Evolutionary conservation across 2,329 filamentous ascomycete species (phyloP).

Genomic region (Cercospora sp.): DNA sequence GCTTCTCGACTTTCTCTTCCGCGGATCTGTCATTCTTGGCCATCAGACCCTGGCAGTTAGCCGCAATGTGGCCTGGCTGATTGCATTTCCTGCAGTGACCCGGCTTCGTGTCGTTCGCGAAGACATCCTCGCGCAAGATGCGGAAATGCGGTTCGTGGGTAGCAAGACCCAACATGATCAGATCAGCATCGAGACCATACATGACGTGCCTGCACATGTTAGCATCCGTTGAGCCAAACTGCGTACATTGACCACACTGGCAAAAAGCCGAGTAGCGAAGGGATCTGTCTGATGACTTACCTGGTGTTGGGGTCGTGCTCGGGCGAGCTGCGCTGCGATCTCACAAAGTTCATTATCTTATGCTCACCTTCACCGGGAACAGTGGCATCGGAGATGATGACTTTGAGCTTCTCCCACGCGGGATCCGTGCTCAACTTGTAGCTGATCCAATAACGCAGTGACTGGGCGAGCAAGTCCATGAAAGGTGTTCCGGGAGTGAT

Average conservation of each 20-base stretch:
- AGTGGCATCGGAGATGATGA: conserved; percentile 97
- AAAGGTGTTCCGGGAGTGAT: conserved; percentile 98
- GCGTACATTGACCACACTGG: background rate
- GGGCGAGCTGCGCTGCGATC: conserved; percentile 85
- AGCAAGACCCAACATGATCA: conserved; percentile 96
- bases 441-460: conserved; percentile 92
- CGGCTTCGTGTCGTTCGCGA: conserved; percentile 81
- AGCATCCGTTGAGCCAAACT: conserved; percentile 18
- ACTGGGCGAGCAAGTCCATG: conserved; percentile 91
- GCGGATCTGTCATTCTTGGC: conserved; percentile 65
- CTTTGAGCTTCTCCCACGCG: conserved; percentile 91
- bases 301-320: conserved; percentile 90
- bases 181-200: conserved; percentile 93
- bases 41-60: conserved; percentile 75
- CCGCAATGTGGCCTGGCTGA: conserved; percentile 86
- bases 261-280: conserved; percentile 11
- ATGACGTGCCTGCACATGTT: conserved; percentile 76
- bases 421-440: conserved; percentile 98
- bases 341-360: conserved; percentile 98
- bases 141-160: conserved; percentile 98
- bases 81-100: conserved; percentile 85
- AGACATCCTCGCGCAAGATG: conserved; percentile 94
- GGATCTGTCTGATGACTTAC: conserved; percentile 24
- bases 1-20: conserved; percentile 76
- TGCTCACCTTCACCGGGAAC: conserved; percentile 98